Percentiles rank a stretch among this genome's conserved stretches.
Conservation (phyloP, 345 rosid species). For the Brassica carinata region DNA sequence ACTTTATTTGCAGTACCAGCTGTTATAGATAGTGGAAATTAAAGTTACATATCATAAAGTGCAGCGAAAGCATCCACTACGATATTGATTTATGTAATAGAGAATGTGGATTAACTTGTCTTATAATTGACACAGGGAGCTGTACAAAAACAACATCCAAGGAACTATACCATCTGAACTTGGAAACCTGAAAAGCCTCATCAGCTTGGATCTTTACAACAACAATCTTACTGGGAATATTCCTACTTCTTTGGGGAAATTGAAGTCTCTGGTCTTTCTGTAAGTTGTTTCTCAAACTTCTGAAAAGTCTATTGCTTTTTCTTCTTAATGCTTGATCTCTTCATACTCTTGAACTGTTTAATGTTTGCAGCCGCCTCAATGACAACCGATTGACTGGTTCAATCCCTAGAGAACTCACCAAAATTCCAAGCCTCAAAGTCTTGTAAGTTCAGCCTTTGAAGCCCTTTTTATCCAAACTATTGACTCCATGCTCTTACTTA, state of each 20-base stretch:
- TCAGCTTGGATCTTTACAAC: conserved; percentile 93
- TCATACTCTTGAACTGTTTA: conserved; percentile 4
- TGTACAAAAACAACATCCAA: conserved; percentile 83
- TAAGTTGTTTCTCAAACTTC: conserved; percentile 45
- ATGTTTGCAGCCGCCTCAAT: conserved; percentile 63
- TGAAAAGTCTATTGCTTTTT: background rate
- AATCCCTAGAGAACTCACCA: conserved; percentile 53
- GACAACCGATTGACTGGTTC: conserved; percentile 78
- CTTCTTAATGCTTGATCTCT: background rate
- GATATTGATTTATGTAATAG: background rate
- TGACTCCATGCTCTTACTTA: background rate
- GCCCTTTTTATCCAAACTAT: background rate
- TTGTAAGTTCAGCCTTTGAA: conserved; percentile 36
- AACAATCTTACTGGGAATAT: conserved; percentile 84
- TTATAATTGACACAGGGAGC: conserved; percentile 56
- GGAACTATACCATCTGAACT: conserved; percentile 83
- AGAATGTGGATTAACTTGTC: conserved; percentile 1
- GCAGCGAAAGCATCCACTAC: background rate
- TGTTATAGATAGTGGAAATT: background rate
- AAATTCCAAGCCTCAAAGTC: conserved; percentile 40
- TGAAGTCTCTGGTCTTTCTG: conserved; percentile 90
- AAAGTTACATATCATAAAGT: background rate
- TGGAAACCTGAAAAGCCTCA: conserved; percentile 81
- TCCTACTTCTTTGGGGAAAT: conserved; percentile 75
- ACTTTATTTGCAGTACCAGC: background rate